Percentiles rank a stretch among this genome's conserved stretches.
Conservation (phyloP, 352 stramenopile genomes). For the Pythium scleroteichum region DNA sequence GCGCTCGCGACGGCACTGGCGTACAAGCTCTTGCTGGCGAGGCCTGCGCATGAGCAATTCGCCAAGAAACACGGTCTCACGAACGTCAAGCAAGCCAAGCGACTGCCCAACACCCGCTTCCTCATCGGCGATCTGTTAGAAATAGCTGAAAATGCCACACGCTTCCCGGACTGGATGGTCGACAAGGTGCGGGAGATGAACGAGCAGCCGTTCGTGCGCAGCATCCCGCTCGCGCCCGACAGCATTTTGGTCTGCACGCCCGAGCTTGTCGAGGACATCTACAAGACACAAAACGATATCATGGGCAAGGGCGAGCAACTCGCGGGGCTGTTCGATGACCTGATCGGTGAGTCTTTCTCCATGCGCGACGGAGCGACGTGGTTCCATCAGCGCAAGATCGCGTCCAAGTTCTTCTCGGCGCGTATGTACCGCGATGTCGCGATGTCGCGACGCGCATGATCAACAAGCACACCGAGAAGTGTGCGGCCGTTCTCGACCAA, state of each 20-base stretch:
- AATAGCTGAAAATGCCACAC: conserved; percentile 10
- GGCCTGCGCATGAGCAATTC: conserved; percentile 5
- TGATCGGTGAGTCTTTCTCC: conserved; percentile 21
- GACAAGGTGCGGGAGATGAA: conserved; percentile 11
- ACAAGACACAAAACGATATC: conserved; percentile 22
- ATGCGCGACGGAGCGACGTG: conserved; percentile 12
- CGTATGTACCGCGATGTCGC: conserved; percentile 11
- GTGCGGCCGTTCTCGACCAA: not conserved
- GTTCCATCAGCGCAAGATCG: conserved; percentile 28
- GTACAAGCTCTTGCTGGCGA: conserved; percentile 7
- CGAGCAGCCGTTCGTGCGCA: conserved; percentile 8
- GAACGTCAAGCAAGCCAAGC: not conserved
- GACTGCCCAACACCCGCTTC: not conserved
- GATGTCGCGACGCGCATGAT: conserved; percentile 9
- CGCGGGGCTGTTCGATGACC: conserved; percentile 9
- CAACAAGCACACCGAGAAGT: conserved; percentile 16
- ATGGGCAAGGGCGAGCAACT: conserved; percentile 13
- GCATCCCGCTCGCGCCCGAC: conserved; percentile 10
- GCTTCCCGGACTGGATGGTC: conserved; percentile 17
- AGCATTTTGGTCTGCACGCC: conserved; percentile 12
- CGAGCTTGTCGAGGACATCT: conserved; percentile 21
- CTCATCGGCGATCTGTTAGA: conserved; percentile 10
- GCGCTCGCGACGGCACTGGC: not conserved
- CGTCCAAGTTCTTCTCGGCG: conserved; percentile 18
- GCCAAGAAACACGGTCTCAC: conserved; percentile 1